Percentiles rank a stretch among this genome's conserved stretches.
These are phyloP conservation scores for Phytophthora boehmeriae DNA, from an alignment of 352 stramenopile genomes.

Conservation along the genomic window DNA sequence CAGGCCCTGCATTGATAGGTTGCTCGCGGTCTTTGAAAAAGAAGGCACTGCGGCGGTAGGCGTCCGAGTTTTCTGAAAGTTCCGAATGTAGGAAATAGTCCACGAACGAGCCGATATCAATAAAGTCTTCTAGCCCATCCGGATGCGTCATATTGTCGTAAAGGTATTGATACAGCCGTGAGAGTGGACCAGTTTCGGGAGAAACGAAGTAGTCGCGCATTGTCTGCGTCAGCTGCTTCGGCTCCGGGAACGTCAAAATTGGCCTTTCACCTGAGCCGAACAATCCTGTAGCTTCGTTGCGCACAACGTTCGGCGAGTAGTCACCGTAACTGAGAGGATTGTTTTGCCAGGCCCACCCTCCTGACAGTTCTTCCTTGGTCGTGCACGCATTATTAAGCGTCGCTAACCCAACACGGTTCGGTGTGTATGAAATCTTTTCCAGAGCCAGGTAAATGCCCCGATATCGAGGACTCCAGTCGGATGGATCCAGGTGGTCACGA, in stretches of 20 bases:
- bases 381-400: conserved; percentile 36
- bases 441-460: conserved; percentile 64
- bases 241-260: conserved; percentile 49
- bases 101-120: conserved; percentile 73
- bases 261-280: conserved; percentile 64
- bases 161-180: conserved; percentile 61
- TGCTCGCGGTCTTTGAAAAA: conserved; percentile 76
- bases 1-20: conserved; percentile 67
- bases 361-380: conserved; percentile 44
- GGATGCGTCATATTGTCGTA: conserved; percentile 70
- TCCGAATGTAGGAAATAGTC: conserved; percentile 80
- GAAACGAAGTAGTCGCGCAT: conserved; percentile 74
- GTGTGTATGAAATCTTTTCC: conserved; percentile 66
- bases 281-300: conserved; percentile 58
- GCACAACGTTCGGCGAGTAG: conserved; percentile 65
- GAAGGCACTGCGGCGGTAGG: conserved; percentile 65
- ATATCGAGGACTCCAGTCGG: conserved; percentile 49
- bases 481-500: conserved; percentile 31
- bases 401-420: conserved; percentile 55
- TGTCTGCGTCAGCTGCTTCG: conserved; percentile 49
- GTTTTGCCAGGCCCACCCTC: conserved; percentile 73
- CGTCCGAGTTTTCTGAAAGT: conserved; percentile 63
- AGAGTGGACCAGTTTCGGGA: conserved; percentile 50
- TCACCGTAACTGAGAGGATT: conserved; percentile 56
- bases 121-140: conserved; percentile 48